A percentile compares a stretch with the other conserved stretches of the same genome.
Evolutionary conservation across 331 rosid genomes (phyloP).

Genomic region (Prunus yedoensis): DNA sequence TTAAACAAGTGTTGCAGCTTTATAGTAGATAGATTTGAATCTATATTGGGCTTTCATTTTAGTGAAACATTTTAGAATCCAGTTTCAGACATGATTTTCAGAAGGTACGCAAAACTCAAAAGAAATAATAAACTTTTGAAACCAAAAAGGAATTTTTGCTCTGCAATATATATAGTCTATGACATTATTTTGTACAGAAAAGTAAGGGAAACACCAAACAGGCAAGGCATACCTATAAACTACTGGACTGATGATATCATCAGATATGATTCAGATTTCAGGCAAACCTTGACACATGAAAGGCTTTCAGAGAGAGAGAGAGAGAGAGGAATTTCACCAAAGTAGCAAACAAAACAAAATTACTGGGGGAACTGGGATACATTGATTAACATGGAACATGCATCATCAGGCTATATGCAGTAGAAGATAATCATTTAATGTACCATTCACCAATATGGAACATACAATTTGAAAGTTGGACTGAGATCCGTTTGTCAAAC

Average conservation of each 20-base stretch:
- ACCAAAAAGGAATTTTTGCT: not conserved
- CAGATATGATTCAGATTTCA: not conserved
- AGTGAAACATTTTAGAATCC: not conserved
- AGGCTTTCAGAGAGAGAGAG: not conserved
- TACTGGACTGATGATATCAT: not conserved
- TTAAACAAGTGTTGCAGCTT: not conserved
- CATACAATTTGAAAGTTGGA: conserved; percentile 13
- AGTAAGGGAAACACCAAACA: not conserved
- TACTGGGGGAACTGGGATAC: conserved; percentile 2
- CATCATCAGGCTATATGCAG: not conserved
- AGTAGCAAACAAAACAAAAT: conserved; percentile 12
- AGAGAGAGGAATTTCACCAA: not conserved
- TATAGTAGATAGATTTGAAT: not conserved
- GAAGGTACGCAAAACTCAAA: not conserved
- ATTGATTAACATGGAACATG: conserved; percentile 2
- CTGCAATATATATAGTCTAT: not conserved
- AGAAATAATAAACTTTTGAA: not conserved
- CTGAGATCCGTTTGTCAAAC: conserved; percentile 7
- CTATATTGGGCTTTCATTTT: not conserved
- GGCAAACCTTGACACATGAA: not conserved
- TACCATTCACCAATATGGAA: conserved; percentile 3
- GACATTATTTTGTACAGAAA: not conserved
- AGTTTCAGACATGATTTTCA: not conserved
- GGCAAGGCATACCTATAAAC: not conserved
- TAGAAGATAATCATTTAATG: conserved; percentile 7